These are phyloP conservation scores for Vanrija sp. DNA, from an alignment of 1,284 basidiomycete genomes.

Conservation along the genomic window DNA sequence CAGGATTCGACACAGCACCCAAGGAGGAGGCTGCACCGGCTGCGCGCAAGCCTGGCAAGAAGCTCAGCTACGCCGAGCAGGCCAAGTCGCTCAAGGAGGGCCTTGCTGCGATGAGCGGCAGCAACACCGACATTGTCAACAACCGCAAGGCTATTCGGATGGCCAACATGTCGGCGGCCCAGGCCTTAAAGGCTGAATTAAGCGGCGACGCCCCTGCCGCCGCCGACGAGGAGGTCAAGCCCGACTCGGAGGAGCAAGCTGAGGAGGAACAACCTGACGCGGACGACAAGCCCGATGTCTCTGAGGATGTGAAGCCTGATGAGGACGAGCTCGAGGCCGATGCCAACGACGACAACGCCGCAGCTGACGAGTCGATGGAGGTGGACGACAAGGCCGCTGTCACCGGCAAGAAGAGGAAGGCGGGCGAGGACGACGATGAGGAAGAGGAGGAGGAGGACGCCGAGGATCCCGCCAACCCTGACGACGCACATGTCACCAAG, in stretches of 20 bases:
- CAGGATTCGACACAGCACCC: slow-evolving; percentile 62
- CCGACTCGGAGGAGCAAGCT: slow-evolving; percentile 8
- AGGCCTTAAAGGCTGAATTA: slow-evolving; percentile 88
- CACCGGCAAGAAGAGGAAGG: slow-evolving; percentile 66
- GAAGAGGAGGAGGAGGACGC: slow-evolving; percentile 48
- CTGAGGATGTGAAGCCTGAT: slow-evolving; percentile 12
- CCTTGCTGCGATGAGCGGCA: slow-evolving; percentile 52
- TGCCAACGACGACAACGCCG: slow-evolving; percentile 27
- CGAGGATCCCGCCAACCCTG: slow-evolving; percentile 42
- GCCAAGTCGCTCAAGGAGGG: slow-evolving; percentile 53
- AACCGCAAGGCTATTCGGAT: slow-evolving; percentile 84
- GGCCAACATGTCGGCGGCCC: slow-evolving; percentile 94
- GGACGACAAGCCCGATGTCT: slow-evolving; percentile 16
- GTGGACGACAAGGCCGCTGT: slow-evolving; percentile 19
- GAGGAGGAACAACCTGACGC: slow-evolving; percentile 15
- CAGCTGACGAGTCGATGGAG: slow-evolving; percentile 14
- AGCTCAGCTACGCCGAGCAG: slow-evolving; percentile 23
- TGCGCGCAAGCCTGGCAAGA: slow-evolving; percentile 20
- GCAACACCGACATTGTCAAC: slow-evolving; percentile 78
- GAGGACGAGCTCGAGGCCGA: slow-evolving; percentile 46
- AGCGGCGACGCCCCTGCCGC: slow-evolving; percentile 34
- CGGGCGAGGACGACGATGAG: slow-evolving; percentile 52
- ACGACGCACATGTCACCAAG: slow-evolving; percentile 51
- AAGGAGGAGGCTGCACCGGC: slow-evolving; percentile 38
- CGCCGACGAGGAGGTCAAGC: slow-evolving; percentile 6